phyloP scores from a whole-genome alignment of 1,139 yeast genomes.

The Nakaseomyces glabratus region DNA sequence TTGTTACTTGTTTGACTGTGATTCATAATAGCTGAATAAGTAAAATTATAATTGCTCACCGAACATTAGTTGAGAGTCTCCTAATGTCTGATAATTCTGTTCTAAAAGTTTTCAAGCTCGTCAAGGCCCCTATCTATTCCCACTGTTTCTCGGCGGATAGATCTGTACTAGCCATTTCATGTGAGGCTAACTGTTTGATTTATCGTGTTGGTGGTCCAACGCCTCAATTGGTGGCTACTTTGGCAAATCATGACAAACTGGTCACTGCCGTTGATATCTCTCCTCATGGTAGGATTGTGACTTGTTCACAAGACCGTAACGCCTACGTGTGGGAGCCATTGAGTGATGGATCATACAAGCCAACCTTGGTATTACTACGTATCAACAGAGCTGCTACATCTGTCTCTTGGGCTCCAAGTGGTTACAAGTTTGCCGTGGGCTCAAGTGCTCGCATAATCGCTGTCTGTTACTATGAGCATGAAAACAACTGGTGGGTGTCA shows the following conservation, averaged over 20 bases:
- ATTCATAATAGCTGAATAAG: too few relatives aligned
- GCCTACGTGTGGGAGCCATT: constrained; percentile 92
- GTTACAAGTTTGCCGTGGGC: constrained; percentile 92
- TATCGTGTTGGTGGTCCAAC: constrained; percentile 45
- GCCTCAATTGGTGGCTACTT: constrained; percentile 43
- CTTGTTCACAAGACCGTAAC: constrained; percentile 96
- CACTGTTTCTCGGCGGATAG: constrained; percentile 76
- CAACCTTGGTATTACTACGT: constrained; percentile 84
- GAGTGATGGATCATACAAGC: constrained; percentile 57
- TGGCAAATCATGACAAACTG: constrained; percentile 84
- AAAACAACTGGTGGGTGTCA: constrained; percentile 99
- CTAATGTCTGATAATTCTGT: constrained; percentile 29
- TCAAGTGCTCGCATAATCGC: constrained; percentile 93
- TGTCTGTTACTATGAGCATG: constrained; percentile 89
- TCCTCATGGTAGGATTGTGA: constrained; percentile 79
- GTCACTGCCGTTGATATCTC: constrained; percentile 94
- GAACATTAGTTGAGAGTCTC: constrained; percentile 32
- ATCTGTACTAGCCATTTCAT: constrained; percentile 68
- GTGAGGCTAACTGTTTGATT: constrained; percentile 66
- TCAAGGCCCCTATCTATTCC: constrained; percentile 81
- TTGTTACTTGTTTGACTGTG: too few relatives aligned
- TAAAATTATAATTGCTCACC: too few relatives aligned
- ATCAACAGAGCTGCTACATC: constrained; percentile 91
- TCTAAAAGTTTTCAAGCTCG: constrained; percentile 46
- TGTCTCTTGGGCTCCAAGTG: constrained; percentile 91